Base-by-base conservation (phyloP, 2,329 filamentous ascomycete genomes). In the Ophiocordyceps camponoti-saundersi region DNA sequence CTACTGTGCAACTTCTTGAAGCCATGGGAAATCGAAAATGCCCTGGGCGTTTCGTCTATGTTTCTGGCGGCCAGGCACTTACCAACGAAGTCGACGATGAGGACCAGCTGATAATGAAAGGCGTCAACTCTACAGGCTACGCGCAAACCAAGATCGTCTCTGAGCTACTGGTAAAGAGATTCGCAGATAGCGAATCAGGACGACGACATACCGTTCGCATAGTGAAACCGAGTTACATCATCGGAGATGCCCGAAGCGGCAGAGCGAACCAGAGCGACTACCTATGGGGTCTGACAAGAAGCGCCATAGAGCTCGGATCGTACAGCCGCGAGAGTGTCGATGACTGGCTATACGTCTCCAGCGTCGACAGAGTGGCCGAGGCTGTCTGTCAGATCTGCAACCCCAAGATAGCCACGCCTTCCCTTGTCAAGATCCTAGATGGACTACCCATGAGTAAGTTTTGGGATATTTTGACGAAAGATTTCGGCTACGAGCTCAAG, bases 221-320 rank as follows among this genome's bases (percentile, higher is more conserved):
- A 12, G 42, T 48, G 6, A 48, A 48, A 34, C 46, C 46, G 18
- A 44, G 46, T 22, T 48, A 32, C 42, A 48, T 48, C 42, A 48
- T 48, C 32, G 46, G 46, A 32, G 46, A 48, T 32, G 46, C 36
- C 30, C 34, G n/a, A 11, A 20, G 23, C 8, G 46, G 46, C 20
- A 32, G 40, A 22, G 46, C 42, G n/a, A 48, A 48, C 26, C 32
- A 40, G 18, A 21, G 29, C 22, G 46, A 48, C 22, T 48, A 41
- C 18, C 7, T 48, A 11, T 48, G 46, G 46, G 29, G 32, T 20
- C 22, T 45, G 6, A 48, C 39, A 3, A 42, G 23, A 32, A 30
- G 22, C 34, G 32, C 13, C 6, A 40, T 48, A 16, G 42, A 48
- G 22, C 32, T 48, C 20, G 42, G 46, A n/a, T 6, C 30, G 21